phyloP scores from a whole-genome alignment of 179 eudicot species.

The Monotropa hypopitys region DNA sequence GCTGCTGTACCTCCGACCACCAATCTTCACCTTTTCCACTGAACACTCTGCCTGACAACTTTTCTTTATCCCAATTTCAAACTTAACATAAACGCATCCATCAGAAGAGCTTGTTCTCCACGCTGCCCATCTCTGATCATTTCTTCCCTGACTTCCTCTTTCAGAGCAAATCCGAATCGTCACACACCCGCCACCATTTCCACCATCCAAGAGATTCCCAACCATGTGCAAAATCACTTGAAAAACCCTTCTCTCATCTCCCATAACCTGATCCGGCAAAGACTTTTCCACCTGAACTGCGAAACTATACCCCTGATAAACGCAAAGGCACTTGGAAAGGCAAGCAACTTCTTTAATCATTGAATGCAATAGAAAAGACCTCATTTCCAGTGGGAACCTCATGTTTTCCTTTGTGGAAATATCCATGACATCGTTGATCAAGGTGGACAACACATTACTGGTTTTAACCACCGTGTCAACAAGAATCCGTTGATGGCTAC shows the following conservation, averaged over 20 bases:
- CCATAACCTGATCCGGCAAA: slow-evolving; percentile 54
- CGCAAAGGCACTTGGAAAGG: slow-evolving; percentile 65
- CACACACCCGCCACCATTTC: slow-evolving; percentile 37
- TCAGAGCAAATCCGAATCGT: slow-evolving; percentile 38
- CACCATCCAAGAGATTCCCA: slow-evolving; percentile 57
- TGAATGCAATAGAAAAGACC: slow-evolving; percentile 41
- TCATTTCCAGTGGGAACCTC: slow-evolving; percentile 46
- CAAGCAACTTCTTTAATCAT: slow-evolving; percentile 69
- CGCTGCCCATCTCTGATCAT: slow-evolving; percentile 47
- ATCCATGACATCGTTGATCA: slow-evolving; percentile 78
- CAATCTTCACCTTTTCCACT: slow-evolving; percentile 8
- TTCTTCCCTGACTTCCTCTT: slow-evolving; percentile 39
- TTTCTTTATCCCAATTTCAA: slow-evolving; percentile 50
- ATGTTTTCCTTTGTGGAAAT: slow-evolving; percentile 47
- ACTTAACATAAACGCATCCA: slow-evolving; percentile 43
- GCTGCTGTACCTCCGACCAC: slow-evolving; percentile 23
- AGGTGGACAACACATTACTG: slow-evolving; percentile 55
- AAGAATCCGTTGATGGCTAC: slow-evolving; percentile 31
- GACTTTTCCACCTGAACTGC: slow-evolving; percentile 49
- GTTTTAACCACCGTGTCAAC: slow-evolving; percentile 64
- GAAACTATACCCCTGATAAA: slow-evolving; percentile 36
- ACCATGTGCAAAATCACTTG: slow-evolving; percentile 92
- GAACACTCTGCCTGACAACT: slow-evolving; percentile 9
- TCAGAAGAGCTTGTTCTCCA: slow-evolving; percentile 57
- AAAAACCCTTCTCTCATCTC: slow-evolving; percentile 76